Evolutionary conservation across 1,284 basidiomycete species (phyloP).

Genomic region (Dichomitus squalens): DNA sequence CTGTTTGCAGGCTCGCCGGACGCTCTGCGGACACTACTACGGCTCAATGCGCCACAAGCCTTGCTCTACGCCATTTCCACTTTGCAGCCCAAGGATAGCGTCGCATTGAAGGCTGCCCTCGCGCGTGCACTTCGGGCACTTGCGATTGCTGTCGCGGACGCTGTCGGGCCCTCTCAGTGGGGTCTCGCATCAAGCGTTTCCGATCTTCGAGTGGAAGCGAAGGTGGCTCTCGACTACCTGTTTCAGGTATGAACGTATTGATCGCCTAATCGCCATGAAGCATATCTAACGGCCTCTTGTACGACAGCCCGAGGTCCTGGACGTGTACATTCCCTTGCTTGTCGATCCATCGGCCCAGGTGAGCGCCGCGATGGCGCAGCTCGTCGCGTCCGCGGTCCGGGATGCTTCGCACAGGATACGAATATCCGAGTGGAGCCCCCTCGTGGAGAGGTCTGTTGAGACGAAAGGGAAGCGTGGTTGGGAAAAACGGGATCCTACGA

Average conservation of each 20-base stretch:
- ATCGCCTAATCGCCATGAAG: too few relatives aligned
- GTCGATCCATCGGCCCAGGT: conserved; percentile 41
- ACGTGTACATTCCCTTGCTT: conserved; percentile 68
- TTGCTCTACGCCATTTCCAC: conserved; percentile 58
- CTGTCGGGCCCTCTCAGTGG: conserved; percentile 66
- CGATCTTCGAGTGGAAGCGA: conserved; percentile 52
- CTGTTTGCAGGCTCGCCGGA: conserved; percentile 53
- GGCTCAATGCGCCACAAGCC: conserved; percentile 53
- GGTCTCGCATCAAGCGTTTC: conserved; percentile 53
- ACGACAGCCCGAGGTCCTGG: conserved; percentile 55
- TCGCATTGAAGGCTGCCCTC: conserved; percentile 54
- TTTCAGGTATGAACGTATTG: conserved; percentile 50
- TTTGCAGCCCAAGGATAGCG: conserved; percentile 41
- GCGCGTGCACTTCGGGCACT: conserved; percentile 64
- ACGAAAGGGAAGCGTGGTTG: conserved; percentile 67
- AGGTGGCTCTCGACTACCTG: conserved; percentile 55
- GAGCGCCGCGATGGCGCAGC: conserved; percentile 54
- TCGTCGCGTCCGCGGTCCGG: conserved; percentile 56
- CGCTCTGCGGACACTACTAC: conserved; percentile 57
- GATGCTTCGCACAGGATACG: conserved; percentile 54
- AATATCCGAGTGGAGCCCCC: conserved; percentile 68
- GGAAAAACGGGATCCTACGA: conserved; percentile 53
- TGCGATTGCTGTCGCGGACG: conserved; percentile 58
- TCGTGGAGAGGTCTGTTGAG: conserved; percentile 52
- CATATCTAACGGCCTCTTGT: background rate